These are phyloP conservation scores for Chlamydomonas reinhardtii DNA, from an alignment of 163 green algal genomes.

Conservation along the genomic window DNA sequence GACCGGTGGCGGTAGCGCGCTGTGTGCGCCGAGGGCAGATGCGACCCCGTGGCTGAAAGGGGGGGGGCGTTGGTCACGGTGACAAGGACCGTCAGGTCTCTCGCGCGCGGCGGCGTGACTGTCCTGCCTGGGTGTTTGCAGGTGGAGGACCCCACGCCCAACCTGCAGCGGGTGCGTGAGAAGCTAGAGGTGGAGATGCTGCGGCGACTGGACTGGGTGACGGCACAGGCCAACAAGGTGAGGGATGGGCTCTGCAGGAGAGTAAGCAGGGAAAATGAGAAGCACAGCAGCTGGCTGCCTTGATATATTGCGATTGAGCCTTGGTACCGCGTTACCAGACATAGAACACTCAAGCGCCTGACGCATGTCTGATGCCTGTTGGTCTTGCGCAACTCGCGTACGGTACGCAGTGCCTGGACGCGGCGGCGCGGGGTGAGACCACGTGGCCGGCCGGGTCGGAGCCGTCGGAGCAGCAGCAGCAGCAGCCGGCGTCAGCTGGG, in stretches of 20 bases:
- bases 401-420: slow-evolving; percentile 34
- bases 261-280: too few species aligned
- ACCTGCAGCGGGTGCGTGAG: slow-evolving; percentile 78
- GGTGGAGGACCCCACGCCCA: slow-evolving; percentile 85
- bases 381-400: too few species aligned
- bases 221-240: slow-evolving; percentile 36
- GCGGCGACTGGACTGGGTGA: slow-evolving; percentile 57
- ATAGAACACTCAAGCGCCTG: too few species aligned
- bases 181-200: slow-evolving; percentile 73
- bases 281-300: too few species aligned
- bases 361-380: too few species aligned
- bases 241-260: not conserved
- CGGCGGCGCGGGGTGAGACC: not conserved
- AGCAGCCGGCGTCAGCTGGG: not conserved
- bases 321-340: too few species aligned
- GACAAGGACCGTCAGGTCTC: too few species aligned
- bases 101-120: too few species aligned
- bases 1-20: not conserved
- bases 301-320: too few species aligned
- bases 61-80: too few species aligned
- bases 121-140: slow-evolving; percentile 21
- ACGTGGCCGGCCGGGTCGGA: not conserved
- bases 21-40: too few species aligned
- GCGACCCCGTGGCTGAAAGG: too few species aligned
- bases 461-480: not conserved